Conservation (phyloP, 495 filamentous ascomycete species). For the Podospora appendiculata region DNA sequence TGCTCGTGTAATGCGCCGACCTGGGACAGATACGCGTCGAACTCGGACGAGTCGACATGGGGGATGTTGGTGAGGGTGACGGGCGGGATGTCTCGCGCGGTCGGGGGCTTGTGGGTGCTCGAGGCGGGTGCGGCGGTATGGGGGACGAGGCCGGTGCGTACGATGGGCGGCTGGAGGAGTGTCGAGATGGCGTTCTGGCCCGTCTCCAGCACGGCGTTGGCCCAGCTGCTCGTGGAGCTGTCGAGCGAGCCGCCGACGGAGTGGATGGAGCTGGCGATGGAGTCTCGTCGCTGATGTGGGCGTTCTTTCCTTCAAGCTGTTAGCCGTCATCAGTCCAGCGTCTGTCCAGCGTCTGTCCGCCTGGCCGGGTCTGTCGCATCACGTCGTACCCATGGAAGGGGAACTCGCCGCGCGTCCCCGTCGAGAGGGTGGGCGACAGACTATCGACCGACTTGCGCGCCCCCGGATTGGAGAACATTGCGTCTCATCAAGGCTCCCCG, state of each 20-base stretch:
- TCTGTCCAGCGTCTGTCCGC: not conserved
- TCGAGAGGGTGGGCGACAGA: slow-evolving; percentile 45
- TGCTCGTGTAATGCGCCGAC: slow-evolving; percentile 78
- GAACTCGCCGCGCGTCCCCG: slow-evolving; percentile 47
- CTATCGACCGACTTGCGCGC: slow-evolving; percentile 67
- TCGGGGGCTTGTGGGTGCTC: slow-evolving; percentile 71
- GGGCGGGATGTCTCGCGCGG: slow-evolving; percentile 88
- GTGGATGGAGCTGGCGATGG: slow-evolving; percentile 77
- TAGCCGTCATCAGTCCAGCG: slow-evolving; percentile 8
- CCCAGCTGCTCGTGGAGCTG: slow-evolving; percentile 45
- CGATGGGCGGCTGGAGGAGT: slow-evolving; percentile 80
- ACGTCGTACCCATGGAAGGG: slow-evolving; percentile 44
- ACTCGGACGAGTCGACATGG: slow-evolving; percentile 69
- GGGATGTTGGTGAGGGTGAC: slow-evolving; percentile 88
- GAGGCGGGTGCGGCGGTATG: slow-evolving; percentile 59
- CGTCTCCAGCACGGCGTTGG: slow-evolving; percentile 60
- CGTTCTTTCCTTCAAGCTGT: slow-evolving; percentile 19
- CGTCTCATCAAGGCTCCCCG: slow-evolving; percentile 22
- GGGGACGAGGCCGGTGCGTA: slow-evolving; percentile 76
- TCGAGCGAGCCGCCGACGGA: slow-evolving; percentile 75
- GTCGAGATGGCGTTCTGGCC: slow-evolving; percentile 92
- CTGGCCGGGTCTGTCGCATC: slow-evolving; percentile 7
- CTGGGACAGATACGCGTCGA: slow-evolving; percentile 75
- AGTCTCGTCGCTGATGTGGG: slow-evolving; percentile 53
- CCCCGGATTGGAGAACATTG: slow-evolving; percentile 56